Conservation (phyloP, 2,329 filamentous ascomycete genomes). For the Sporothrix dimorphospora region DNA sequence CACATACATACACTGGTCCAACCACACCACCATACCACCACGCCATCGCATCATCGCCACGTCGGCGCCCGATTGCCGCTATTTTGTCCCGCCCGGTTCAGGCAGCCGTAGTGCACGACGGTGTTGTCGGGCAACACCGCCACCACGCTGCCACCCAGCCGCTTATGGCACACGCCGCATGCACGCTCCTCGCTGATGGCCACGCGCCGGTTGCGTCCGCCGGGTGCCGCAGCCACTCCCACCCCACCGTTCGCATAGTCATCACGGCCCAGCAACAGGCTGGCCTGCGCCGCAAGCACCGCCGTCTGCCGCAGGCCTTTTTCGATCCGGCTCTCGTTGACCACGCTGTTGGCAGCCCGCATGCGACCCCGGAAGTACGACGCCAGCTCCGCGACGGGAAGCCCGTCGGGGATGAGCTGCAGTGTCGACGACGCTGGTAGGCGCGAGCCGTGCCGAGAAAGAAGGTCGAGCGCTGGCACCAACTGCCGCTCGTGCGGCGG, state of each 20-base stretch:
- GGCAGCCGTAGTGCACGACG: constrained; percentile 81
- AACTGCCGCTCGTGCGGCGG: constrained; percentile 72
- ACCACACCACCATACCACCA: neutral
- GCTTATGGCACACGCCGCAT: constrained; percentile 90
- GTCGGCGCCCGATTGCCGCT: constrained; percentile 36
- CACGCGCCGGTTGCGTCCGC: constrained; percentile 66
- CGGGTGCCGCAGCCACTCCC: constrained; percentile 48
- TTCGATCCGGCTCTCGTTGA: constrained; percentile 80
- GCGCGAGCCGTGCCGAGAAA: constrained; percentile 91
- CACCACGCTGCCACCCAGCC: constrained; percentile 88
- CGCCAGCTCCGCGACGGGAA: constrained; percentile 79
- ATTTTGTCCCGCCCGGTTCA: constrained; percentile 53
- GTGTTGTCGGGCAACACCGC: constrained; percentile 83
- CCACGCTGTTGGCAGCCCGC: constrained; percentile 77
- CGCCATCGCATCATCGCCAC: constrained; percentile 21
- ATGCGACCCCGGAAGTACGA: constrained; percentile 93
- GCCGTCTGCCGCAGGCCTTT: constrained; percentile 76
- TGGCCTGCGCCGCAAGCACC: constrained; percentile 74
- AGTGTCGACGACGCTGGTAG: constrained; percentile 86
- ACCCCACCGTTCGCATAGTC: neutral
- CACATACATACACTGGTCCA: neutral
- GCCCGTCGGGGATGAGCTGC: constrained; percentile 77
- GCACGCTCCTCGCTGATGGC: constrained; percentile 85
- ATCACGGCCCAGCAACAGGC: constrained; percentile 70
- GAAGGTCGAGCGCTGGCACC: constrained; percentile 77